Conservation (phyloP, 176 grass and related monocot genomes). For the Oryza glumipatula region DNA sequence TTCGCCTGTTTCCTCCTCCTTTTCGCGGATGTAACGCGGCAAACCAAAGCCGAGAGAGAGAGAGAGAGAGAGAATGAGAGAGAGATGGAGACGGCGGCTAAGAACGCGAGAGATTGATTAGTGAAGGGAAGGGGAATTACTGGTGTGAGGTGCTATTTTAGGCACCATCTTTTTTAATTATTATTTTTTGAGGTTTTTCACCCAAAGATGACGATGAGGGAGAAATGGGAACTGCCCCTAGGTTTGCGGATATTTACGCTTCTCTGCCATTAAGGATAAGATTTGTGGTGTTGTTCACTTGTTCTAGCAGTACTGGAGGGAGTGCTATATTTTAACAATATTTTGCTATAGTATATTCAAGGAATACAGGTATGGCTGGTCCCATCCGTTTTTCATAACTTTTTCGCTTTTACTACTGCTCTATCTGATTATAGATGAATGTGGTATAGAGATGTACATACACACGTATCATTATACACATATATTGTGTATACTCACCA, state of each 20-base stretch:
- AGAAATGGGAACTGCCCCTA: not conserved
- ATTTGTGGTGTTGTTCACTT: not conserved
- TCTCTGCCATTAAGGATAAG: conserved; percentile 24
- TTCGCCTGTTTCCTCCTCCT: conserved; percentile 16
- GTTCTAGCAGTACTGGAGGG: no score
- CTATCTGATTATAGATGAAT: no score
- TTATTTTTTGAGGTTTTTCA: not conserved
- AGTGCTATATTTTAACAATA: not conserved
- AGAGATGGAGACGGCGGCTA: conserved; percentile 22
- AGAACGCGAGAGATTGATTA: conserved; percentile 42
- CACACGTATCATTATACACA: no score
- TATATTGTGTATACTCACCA: no score
- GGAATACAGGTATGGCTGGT: not conserved
- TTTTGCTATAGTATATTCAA: no score
- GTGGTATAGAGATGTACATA: no score
- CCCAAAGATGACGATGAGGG: conserved; percentile 26
- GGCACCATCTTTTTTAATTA: conserved; percentile 10
- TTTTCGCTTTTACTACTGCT: no score
- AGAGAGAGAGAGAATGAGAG: not conserved
- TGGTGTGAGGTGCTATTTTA: conserved; percentile 26
- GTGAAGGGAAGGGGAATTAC: not conserved
- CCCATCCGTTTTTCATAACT: not conserved
- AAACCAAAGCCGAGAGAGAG: not conserved
- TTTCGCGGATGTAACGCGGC: conserved; percentile 8
- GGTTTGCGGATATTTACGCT: not conserved